These are phyloP conservation scores for Echium plantagineum DNA, from an alignment of 257 asterid species.

Conservation along the genomic window DNA sequence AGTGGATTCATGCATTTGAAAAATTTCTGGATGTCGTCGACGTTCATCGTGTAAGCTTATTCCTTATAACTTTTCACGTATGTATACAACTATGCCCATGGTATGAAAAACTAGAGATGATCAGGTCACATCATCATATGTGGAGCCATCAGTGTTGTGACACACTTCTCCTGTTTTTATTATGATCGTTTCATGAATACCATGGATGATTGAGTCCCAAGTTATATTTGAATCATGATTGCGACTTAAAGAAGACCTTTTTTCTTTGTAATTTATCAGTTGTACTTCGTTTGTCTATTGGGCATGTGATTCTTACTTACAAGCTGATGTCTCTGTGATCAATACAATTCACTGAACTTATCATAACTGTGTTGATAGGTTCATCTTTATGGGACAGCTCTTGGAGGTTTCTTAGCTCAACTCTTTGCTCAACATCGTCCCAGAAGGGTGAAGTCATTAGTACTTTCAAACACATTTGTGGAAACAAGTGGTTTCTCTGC, in stretches of 20 bases:
- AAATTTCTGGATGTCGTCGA: constrained; percentile 92
- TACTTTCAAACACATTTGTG: constrained; percentile 84
- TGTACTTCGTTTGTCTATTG: neutral
- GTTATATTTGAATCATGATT: neutral
- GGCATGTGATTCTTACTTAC: neutral
- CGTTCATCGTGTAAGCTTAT: constrained; percentile 84
- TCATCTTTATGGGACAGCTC: constrained; percentile 91
- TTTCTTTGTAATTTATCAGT: too few relatives aligned
- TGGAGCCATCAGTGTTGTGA: neutral
- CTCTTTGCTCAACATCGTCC: constrained; percentile 97
- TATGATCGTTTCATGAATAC: too few relatives aligned
- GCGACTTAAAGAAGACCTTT: neutral
- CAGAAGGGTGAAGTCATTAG: constrained; percentile 81
- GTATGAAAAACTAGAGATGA: neutral
- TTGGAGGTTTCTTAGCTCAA: constrained; percentile 98
- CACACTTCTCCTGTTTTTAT: too few relatives aligned
- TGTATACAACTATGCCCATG: neutral
- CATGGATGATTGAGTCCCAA: neutral
- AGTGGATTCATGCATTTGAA: constrained; percentile 96
- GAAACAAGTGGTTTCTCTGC: constrained; percentile 83
- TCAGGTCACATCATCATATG: neutral
- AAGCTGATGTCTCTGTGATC: neutral
- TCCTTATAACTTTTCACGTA: neutral
- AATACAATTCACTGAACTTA: constrained; percentile 1
- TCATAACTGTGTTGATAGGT: constrained; percentile 30